Base-by-base conservation (phyloP, 768 basidiomycete genomes). In the Phlegmacium glaucopus region DNA sequence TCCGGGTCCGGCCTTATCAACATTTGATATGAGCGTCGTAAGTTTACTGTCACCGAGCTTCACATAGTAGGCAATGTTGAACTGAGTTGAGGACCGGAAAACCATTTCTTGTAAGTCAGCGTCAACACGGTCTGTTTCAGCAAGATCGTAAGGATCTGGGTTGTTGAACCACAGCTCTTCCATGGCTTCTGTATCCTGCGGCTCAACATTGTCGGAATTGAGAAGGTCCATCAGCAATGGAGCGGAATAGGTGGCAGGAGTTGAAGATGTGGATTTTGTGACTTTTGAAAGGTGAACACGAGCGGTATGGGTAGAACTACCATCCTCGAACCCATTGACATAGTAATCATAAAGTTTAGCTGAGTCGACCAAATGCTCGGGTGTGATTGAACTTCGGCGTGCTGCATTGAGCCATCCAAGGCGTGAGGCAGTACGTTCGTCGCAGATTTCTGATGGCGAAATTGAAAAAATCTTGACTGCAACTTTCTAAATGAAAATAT, bases 401-500 rank as follows among this genome's bases (percentile, higher is more conserved):
- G 52, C 53, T 3, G 63, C 48, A 48, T 64, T 62, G 44, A 62
- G 53, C 60, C 58, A 61, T 4, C 60, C 61, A 5, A 65, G 39
- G 10, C 52, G 41, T 0, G 61, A 65, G 6, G 61, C 63, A 2
- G 60, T 60, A 4, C 59, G 50, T 36, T 65, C 60, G 34, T 64
- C 61, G 42, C 61, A 64, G 16, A 62, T 54, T 37, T 64, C 57
- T 0, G 61, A 64, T 1, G 63, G 63, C 16, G 59, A 54, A 22
- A 65, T 62, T 1, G 60, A 61, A 30, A 61, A 62, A n/a, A 63
- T 12, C 22, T 54, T 61, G 41, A 60, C 48, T 12, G 58, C 59
- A 28, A 61, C 29, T 10, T 30, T 28, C 51, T 52, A 49, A 27
- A 37, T 5, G 2, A 32, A 47, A 26, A 22, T 22, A 22, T 22